phyloP scores from a whole-genome alignment of 2,329 filamentous ascomycete genomes.

The Dryadomyces sulphureus region DNA sequence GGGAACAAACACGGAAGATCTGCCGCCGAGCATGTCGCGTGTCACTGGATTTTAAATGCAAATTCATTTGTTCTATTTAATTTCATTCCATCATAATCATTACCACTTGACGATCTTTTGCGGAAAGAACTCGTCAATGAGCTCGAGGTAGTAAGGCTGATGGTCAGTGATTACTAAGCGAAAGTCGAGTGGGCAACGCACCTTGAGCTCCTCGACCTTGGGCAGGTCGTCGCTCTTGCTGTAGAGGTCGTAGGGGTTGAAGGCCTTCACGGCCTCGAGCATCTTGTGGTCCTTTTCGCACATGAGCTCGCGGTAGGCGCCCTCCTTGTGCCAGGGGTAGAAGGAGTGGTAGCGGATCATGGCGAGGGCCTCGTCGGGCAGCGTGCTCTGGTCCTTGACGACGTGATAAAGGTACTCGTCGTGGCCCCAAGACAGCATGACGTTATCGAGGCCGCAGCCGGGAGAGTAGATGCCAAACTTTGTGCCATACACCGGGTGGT shows the following conservation, averaged over 20 bases:
- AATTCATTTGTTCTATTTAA: background rate
- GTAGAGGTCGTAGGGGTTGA: conserved; percentile 86
- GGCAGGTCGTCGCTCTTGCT: conserved; percentile 79
- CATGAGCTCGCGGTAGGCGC: conserved; percentile 74
- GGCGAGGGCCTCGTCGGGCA: conserved; percentile 70
- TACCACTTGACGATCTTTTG: conserved; percentile 56
- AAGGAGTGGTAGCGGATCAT: conserved; percentile 93
- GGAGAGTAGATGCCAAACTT: conserved; percentile 66
- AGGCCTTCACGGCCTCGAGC: conserved; percentile 67
- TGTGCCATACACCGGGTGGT: conserved; percentile 58
- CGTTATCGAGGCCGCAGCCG: conserved; percentile 69
- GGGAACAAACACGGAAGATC: conserved; percentile 26
- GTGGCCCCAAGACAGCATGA: conserved; percentile 85
- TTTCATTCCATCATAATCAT: background rate
- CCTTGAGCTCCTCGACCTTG: conserved; percentile 61
- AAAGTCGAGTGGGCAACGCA: conserved; percentile 15
- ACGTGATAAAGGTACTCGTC: conserved; percentile 82
- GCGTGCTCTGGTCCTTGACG: conserved; percentile 63
- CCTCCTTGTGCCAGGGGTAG: conserved; percentile 79
- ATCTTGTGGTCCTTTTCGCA: conserved; percentile 65
- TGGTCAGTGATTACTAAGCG: conserved; percentile 3
- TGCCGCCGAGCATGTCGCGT: conserved; percentile 11
- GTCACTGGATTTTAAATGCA: no score
- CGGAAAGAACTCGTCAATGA: conserved; percentile 63
- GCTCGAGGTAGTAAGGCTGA: conserved; percentile 55